Evolutionary conservation across 805 yeast species (phyloP).

Genomic region (Pichia scutulata): DNA sequence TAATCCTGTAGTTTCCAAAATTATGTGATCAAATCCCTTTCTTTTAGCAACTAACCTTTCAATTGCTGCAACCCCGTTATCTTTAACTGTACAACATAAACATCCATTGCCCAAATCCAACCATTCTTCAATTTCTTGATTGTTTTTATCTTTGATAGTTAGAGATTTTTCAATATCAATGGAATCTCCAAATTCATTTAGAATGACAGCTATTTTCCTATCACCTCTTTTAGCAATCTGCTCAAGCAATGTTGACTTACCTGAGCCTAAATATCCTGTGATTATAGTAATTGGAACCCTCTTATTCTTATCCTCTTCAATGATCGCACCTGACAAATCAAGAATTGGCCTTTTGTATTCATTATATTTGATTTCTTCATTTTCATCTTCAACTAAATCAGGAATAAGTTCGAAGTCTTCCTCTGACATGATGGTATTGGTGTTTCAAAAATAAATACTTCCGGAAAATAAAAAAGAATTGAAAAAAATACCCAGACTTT

Average conservation of each 20-base stretch:
- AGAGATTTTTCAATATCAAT: constrained; percentile 83
- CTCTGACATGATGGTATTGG: neutral
- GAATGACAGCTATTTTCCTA: constrained; percentile 75
- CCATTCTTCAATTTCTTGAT: constrained; percentile 78
- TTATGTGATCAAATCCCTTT: constrained; percentile 72
- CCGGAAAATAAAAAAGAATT: no score
- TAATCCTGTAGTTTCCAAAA: constrained; percentile 89
- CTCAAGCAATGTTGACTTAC: constrained; percentile 81
- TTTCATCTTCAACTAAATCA: constrained; percentile 20
- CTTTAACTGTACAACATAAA: constrained; percentile 92
- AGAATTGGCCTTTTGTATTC: constrained; percentile 8
- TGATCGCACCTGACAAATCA: constrained; percentile 15
- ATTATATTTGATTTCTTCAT: constrained; percentile 20
- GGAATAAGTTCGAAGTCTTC: constrained; percentile 21
- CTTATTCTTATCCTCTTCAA: constrained; percentile 17
- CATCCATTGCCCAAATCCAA: constrained; percentile 95
- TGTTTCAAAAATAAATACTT: no score
- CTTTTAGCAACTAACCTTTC: constrained; percentile 73
- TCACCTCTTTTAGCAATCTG: constrained; percentile 63
- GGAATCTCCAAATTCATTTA: constrained; percentile 90
- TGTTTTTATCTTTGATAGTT: constrained; percentile 50
- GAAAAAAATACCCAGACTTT: no score
- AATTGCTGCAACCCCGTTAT: constrained; percentile 89
- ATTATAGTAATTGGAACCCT: constrained; percentile 87
- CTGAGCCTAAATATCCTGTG: constrained; percentile 93